phyloP scores from a whole-genome alignment of 2,329 filamentous ascomycete genomes.

The Penicillium griseofulvum region DNA sequence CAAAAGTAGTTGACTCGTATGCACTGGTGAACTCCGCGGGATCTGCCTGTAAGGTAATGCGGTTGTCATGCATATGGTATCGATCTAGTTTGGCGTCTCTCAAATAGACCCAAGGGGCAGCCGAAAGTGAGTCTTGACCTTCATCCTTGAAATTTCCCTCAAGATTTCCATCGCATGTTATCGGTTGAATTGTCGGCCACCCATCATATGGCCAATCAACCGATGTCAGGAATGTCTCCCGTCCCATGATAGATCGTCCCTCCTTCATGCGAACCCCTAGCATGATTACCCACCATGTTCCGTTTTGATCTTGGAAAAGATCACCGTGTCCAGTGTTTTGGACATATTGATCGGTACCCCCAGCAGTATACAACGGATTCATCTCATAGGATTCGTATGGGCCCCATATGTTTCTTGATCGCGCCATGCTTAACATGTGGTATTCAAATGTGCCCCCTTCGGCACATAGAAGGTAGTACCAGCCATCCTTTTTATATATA shows the following conservation, averaged over 20 bases:
- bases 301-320: slow-evolving; percentile 52
- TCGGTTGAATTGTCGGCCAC: slow-evolving; percentile 3
- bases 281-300: slow-evolving; percentile 55
- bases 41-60: background rate
- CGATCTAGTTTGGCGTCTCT: slow-evolving; percentile 2
- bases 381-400: slow-evolving; percentile 42
- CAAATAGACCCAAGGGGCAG: slow-evolving; percentile 3
- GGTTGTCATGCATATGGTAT: background rate
- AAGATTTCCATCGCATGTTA: background rate
- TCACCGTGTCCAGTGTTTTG: slow-evolving; percentile 59
- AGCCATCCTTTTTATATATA: slow-evolving; percentile 30
- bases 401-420: slow-evolving; percentile 31
- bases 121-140: background rate
- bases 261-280: slow-evolving; percentile 26
- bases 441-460: slow-evolving; percentile 29
- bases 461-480: slow-evolving; percentile 31
- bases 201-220: slow-evolving; percentile 1
- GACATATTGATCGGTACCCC: slow-evolving; percentile 39
- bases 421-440: slow-evolving; percentile 31
- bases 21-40: background rate
- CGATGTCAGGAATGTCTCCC: slow-evolving; percentile 7
- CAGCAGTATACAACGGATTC: slow-evolving; percentile 45
- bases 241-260: slow-evolving; percentile 7
- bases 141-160: background rate
- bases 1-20: background rate